Conservation (phyloP, 257 asterid genomes). For the Knoxia roxburghii region DNA sequence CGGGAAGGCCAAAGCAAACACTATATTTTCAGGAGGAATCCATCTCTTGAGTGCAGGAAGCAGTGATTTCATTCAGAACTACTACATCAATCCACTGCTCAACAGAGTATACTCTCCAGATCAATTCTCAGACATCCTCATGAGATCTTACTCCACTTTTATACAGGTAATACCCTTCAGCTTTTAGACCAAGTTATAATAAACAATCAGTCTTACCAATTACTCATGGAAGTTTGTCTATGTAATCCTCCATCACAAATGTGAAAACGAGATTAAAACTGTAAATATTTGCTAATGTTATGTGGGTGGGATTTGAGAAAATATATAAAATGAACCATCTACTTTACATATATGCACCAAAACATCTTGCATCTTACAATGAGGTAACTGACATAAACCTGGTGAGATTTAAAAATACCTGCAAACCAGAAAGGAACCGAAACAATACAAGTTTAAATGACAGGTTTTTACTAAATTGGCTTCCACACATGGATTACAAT, state of each 20-base stretch:
- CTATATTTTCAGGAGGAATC: slow-evolving; percentile 58
- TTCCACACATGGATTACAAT: not conserved
- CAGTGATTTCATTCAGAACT: slow-evolving; percentile 79
- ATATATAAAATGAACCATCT: not conserved
- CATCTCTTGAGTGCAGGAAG: slow-evolving; percentile 80
- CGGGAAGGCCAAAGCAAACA: slow-evolving; percentile 44
- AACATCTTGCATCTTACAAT: not conserved
- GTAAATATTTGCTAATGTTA: not conserved
- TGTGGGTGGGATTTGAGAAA: not conserved
- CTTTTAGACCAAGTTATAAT: not conserved
- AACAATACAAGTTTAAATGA: not conserved
- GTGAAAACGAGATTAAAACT: too few relatives aligned
- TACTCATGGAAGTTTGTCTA: not conserved
- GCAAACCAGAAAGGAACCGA: not conserved
- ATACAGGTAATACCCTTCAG: slow-evolving; percentile 37
- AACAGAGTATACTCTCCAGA: slow-evolving; percentile 41
- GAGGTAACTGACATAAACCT: not conserved
- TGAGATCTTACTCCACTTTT: slow-evolving; percentile 47
- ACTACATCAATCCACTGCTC: slow-evolving; percentile 59
- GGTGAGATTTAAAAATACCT: not conserved
- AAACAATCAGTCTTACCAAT: not conserved
- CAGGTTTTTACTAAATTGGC: not conserved
- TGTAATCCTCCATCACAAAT: not conserved
- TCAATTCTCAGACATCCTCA: slow-evolving; percentile 55
- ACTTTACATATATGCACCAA: not conserved